Base-by-base conservation (phyloP, 2,329 filamentous ascomycete species). In the Talaromyces verruculosus region DNA sequence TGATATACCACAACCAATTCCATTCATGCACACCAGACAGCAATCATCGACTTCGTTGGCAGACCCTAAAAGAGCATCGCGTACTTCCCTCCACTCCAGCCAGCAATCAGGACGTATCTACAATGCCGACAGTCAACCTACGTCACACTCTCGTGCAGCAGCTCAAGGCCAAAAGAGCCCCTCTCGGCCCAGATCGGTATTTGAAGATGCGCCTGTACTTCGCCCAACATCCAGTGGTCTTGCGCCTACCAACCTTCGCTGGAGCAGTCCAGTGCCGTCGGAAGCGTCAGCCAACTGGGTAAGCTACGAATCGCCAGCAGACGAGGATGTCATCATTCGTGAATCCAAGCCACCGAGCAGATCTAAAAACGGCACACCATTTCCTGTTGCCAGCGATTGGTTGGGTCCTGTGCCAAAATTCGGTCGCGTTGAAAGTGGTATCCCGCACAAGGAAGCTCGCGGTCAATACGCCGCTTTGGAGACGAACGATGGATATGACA, bases 21-120 rank as follows among this genome's bases (percentile, higher is more conserved):
- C 93, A 0, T 97, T 96, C 77, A 86, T 91, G 78, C 89, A 95
- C 74, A 96, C 91, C 0, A 87, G 93, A 39, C 84, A 82, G 17
- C 81, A 85, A 57, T 91, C 88, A 2, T 84, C 85, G 1, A 49
- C 33, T 8, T 51, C 51, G 19, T 13, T 51, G 7, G 43, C 28
- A 13, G 28, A 59, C 5, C 7, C 80, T 25, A 79, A 82, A 19
- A 77, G 78, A 17, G 76, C 84, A 17, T 76, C 83, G 10, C 84
- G 85, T 66, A 82, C 81, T 39, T 79, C 80, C 53, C 84, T 86
- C 1, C 78, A 78, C 67, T 68, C 73, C 67, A 65, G 79, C 68
- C 70, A 66, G 33, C 70, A 68, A 60, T 77, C 73, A 11, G 47
- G 17, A 30, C 13, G n/a, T 5, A 74, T 76, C 66, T 72, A 73